Evolutionary conservation across 768 basidiomycete species (phyloP).

Genomic region (Sarcodon aspratus): DNA sequence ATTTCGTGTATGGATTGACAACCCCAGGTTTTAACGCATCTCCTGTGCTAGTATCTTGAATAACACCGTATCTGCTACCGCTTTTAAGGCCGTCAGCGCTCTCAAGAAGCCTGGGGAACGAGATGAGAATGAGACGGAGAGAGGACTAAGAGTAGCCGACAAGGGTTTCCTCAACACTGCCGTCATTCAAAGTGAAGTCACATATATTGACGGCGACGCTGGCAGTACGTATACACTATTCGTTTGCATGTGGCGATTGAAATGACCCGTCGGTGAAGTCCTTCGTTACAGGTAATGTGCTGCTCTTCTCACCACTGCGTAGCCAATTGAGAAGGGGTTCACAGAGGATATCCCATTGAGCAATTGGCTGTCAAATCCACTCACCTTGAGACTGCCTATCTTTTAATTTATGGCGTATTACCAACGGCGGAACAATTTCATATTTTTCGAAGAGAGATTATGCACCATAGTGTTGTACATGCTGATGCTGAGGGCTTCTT

Average conservation of each 20-base stretch:
- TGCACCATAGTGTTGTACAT: conserved; percentile 53
- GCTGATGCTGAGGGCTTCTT: conserved; percentile 29
- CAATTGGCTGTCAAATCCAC: conserved; percentile 72
- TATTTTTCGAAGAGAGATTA: conserved; percentile 62
- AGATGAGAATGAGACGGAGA: conserved; percentile 75
- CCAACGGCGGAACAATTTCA: conserved; percentile 50
- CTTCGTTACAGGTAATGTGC: conserved; percentile 57
- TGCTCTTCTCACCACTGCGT: background rate
- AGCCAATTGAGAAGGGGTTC: background rate
- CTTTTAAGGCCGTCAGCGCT: conserved; percentile 70
- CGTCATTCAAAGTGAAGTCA: conserved; percentile 70
- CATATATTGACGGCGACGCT: conserved; percentile 85
- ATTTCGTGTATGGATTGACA: background rate
- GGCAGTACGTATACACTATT: conserved; percentile 36
- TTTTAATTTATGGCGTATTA: conserved; percentile 80
- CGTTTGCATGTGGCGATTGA: background rate
- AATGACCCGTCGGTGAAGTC: conserved; percentile 20
- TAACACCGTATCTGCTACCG: conserved; percentile 70
- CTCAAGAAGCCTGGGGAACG: conserved; percentile 45
- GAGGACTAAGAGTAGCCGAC: conserved; percentile 70
- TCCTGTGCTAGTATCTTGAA: conserved; percentile 48
- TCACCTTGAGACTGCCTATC: conserved; percentile 77
- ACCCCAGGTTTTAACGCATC: background rate
- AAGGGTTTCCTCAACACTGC: conserved; percentile 79
- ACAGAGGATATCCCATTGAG: conserved; percentile 86